These are phyloP conservation scores for Pisolithus orientalis DNA, from an alignment of 768 basidiomycete genomes.

Conservation along the genomic window DNA sequence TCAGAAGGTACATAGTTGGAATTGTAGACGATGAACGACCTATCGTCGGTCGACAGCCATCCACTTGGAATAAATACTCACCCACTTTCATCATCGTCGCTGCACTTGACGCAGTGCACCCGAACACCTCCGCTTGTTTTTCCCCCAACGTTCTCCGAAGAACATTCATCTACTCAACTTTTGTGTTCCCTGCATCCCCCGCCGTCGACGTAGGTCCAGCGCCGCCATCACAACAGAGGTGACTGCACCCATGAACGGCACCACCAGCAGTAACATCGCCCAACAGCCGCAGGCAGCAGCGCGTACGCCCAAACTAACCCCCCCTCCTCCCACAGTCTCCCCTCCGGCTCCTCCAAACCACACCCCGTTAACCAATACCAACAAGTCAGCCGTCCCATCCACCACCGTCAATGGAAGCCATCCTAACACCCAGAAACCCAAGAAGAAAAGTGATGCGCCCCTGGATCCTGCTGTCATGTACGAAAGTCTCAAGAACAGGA, in stretches of 20 bases:
- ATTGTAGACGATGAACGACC: no score
- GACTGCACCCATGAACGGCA: slow-evolving; percentile 42
- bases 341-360: slow-evolving; percentile 51
- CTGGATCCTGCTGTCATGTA: slow-evolving; percentile 85
- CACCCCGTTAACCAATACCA: slow-evolving; percentile 27
- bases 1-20: no score
- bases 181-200: slow-evolving; percentile 23
- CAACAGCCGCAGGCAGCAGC: slow-evolving; percentile 18
- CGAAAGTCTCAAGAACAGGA: slow-evolving; percentile 81
- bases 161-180: slow-evolving; percentile 21
- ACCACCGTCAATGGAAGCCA: slow-evolving; percentile 24
- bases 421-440: slow-evolving; percentile 41
- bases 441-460: slow-evolving; percentile 61
- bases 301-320: slow-evolving; percentile 52
- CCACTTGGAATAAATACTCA: not conserved
- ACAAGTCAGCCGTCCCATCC: slow-evolving; percentile 28
- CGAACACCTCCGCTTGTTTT: slow-evolving; percentile 3
- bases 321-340: slow-evolving; percentile 53
- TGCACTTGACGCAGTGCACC: not conserved
- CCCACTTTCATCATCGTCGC: not conserved
- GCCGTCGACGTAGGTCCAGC: slow-evolving; percentile 19
- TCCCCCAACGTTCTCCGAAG: slow-evolving; percentile 4
- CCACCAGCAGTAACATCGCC: slow-evolving; percentile 27
- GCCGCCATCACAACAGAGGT: slow-evolving; percentile 17
- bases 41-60: not conserved